These are phyloP conservation scores for Moricandia moricandioides DNA, from an alignment of 345 rosid genomes.

Conservation along the genomic window DNA sequence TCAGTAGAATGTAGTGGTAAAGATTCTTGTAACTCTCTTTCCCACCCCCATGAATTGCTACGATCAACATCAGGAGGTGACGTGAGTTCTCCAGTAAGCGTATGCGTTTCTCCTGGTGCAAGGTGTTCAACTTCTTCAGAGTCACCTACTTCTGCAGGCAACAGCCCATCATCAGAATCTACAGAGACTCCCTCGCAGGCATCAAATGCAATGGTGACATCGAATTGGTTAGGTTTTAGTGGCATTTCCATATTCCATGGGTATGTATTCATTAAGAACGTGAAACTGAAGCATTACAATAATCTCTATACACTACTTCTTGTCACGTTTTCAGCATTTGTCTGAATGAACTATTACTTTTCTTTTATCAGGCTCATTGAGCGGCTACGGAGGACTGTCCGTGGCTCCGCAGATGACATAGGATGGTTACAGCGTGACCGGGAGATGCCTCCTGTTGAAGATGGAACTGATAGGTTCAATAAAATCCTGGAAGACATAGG, in stretches of 20 bases:
- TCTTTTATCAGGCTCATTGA: constrained; percentile 65
- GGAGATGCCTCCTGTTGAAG: constrained; percentile 81
- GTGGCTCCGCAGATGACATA: constrained; percentile 94
- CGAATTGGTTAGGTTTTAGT: constrained; percentile 40
- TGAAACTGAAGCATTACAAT: background rate
- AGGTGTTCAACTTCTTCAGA: constrained; percentile 44
- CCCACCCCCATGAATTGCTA: constrained; percentile 53
- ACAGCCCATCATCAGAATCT: constrained; percentile 38
- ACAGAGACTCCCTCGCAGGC: constrained; percentile 40
- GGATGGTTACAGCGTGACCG: constrained; percentile 82
- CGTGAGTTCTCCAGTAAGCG: constrained; percentile 36
- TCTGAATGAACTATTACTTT: background rate
- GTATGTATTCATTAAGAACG: constrained; percentile 41
- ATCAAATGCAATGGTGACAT: constrained; percentile 46
- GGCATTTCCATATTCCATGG: constrained; percentile 82
- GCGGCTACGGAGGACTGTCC: constrained; percentile 84
- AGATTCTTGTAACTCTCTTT: constrained; percentile 44
- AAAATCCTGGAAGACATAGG: constrained; percentile 77
- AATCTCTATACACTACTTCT: background rate
- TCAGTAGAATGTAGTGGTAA: constrained; percentile 52
- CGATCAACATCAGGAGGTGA: constrained; percentile 45
- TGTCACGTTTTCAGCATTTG: constrained; percentile 1
- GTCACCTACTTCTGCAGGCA: constrained; percentile 47
- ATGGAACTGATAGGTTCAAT: constrained; percentile 76
- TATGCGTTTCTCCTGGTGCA: constrained; percentile 40